Base-by-base conservation (phyloP, 2,329 filamentous ascomycete genomes). In the Claviceps fusiformis region DNA sequence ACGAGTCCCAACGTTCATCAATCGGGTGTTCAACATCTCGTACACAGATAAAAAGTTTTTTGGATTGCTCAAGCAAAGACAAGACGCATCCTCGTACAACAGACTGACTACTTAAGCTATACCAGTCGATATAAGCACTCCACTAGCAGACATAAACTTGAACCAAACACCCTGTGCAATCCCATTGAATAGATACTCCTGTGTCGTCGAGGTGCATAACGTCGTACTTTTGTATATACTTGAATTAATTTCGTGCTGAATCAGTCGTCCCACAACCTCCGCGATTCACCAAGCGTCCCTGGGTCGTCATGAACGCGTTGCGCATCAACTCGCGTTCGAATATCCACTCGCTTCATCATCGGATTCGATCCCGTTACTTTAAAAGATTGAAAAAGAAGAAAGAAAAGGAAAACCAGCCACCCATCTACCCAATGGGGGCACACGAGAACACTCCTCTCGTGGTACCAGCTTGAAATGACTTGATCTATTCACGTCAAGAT, bases 401-500 rank as follows among this genome's bases (percentile, higher is more conserved):
- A 48, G 9, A 15, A 49, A 5, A 55, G 3, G 24, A 11, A 33
- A 19, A 50, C 39, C 41, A 27, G 15, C 37, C 37, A 27, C 27
- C 33, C 33, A 2, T 39, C 48, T 56, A 60, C 31, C 17, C 43
- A 44, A 60, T 59, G 13, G 59, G 57, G 24, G 35, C 53, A 50
- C 59, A 61, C 8, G 59, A 51, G 43, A 61, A 61, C 47, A 61
- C 58, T 3, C 58, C 59, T 10, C 50, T 54, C 8, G 56, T 57
- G 2, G 31, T 56, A 8, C 57, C 57, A 3, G 54, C 33, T 19
- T 53, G 33, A 45, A 60, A 61, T 7, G 59, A 52, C 8, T 49
- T 39, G 6, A 55, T 55, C 59, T 61, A 11, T 47, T 15, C 10
- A 11, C 17, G 8, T 49, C 31, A 52, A 17, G 5, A 19, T 54